Conservation (phyloP, 2,329 filamentous ascomycete species). For the Tympanopsis confertula region DNA sequence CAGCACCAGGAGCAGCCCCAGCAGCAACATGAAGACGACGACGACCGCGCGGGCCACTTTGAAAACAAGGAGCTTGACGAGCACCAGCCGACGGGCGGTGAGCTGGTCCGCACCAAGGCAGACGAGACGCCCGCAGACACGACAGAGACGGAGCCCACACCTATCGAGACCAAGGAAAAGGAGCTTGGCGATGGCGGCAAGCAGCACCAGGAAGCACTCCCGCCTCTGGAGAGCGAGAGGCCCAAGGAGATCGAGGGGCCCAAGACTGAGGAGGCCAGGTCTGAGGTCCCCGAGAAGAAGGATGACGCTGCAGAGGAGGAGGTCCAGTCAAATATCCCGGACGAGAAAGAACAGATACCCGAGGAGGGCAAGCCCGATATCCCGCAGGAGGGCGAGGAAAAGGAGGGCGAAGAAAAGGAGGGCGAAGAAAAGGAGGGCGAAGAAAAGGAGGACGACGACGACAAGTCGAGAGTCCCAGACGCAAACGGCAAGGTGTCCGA, state of each 20-base stretch:
- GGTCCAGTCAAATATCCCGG: too few relatives aligned
- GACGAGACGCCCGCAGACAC: background rate
- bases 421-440: too few relatives aligned
- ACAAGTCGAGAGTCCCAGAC: too few relatives aligned
- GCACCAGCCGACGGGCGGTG: background rate
- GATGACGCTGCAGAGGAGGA: slow-evolving; percentile 6
- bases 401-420: too few relatives aligned
- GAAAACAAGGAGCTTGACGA: too few relatives aligned
- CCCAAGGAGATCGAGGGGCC: slow-evolving; percentile 3
- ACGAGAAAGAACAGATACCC: too few relatives aligned
- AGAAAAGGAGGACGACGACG: slow-evolving; percentile 4
- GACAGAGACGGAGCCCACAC: background rate
- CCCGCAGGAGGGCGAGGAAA: slow-evolving; percentile 1
- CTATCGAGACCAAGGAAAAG: background rate
- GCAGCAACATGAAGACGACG: background rate
- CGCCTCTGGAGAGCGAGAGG: background rate
- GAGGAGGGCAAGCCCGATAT: slow-evolving; percentile 4
- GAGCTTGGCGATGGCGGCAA: background rate
- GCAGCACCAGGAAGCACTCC: background rate
- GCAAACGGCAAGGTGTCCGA: slow-evolving; percentile 4
- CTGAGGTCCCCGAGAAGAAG: slow-evolving; percentile 6
- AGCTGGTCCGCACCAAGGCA: background rate
- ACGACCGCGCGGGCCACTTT: too few relatives aligned
- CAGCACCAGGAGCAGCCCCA: background rate
- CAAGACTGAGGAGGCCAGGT: slow-evolving; percentile 4